These are phyloP conservation scores for Aspergillus sp. DNA, from an alignment of 2,329 filamentous ascomycete species.

Conservation along the genomic window DNA sequence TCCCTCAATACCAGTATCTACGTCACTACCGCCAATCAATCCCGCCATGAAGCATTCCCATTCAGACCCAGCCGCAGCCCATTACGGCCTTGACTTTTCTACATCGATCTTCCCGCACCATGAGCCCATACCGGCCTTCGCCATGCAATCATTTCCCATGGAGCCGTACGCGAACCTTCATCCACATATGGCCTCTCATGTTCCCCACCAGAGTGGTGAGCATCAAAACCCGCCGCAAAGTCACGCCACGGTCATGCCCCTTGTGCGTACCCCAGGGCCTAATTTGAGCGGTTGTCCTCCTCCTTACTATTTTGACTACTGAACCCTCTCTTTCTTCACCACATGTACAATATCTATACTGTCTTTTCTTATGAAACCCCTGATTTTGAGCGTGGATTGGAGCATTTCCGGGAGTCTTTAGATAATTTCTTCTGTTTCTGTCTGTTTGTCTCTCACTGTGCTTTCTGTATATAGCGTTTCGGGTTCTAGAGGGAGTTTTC, in stretches of 20 bases:
- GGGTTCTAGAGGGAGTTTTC: neutral
- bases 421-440: neutral
- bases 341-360: neutral
- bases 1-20: neutral
- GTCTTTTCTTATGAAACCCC: neutral
- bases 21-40: conserved; percentile 13
- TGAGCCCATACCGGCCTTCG: conserved; percentile 7
- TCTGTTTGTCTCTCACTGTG: neutral
- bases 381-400: neutral
- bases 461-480: neutral
- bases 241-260: conserved; percentile 9
- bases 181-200: conserved; percentile 1
- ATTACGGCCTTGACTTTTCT: conserved; percentile 46
- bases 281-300: conserved; percentile 19
- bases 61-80: neutral
- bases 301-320: conserved; percentile 32
- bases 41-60: neutral
- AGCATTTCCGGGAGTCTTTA: neutral
- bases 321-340: neutral
- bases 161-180: conserved; percentile 15
- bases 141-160: conserved; percentile 14
- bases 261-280: conserved; percentile 15
- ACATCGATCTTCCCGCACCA: conserved; percentile 2
- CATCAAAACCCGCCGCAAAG: conserved; percentile 8
- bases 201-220: neutral